phyloP scores from a whole-genome alignment of 768 basidiomycete genomes.

The Collybia mongolica region DNA sequence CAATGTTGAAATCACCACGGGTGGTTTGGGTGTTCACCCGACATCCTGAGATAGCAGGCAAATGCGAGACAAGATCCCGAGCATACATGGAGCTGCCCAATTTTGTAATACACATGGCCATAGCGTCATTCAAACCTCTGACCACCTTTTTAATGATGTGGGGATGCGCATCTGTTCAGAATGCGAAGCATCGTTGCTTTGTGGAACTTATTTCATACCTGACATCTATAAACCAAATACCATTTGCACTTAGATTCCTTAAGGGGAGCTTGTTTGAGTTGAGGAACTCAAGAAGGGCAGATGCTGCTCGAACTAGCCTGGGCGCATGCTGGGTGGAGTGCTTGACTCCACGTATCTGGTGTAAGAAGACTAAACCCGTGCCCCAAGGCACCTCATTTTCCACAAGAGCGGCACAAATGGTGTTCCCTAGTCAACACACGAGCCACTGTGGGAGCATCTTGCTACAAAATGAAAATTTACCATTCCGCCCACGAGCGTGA shows the following conservation, averaged over 20 bases:
- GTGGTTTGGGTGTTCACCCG: slow-evolving; percentile 8
- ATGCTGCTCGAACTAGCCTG: neutral
- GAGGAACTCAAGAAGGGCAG: neutral
- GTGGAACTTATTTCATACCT: slow-evolving; percentile 15
- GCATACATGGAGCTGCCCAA: slow-evolving; percentile 7
- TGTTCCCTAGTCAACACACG: slow-evolving; percentile 7
- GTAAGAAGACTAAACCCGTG: slow-evolving; percentile 20
- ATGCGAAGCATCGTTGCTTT: slow-evolving; percentile 11
- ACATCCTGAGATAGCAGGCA: slow-evolving; percentile 12
- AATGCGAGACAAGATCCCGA: slow-evolving; percentile 12
- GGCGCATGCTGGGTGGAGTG: slow-evolving; percentile 11
- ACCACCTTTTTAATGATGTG: slow-evolving; percentile 2
- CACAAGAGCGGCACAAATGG: slow-evolving; percentile 11
- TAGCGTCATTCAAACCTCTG: neutral
- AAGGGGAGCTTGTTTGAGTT: neutral
- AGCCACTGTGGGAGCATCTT: slow-evolving; percentile 13
- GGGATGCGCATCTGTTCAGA: slow-evolving; percentile 7
- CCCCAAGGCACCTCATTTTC: slow-evolving; percentile 15
- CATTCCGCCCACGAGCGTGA: slow-evolving; percentile 14
- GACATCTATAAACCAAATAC: slow-evolving; percentile 21
- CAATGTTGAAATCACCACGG: slow-evolving; percentile 2
- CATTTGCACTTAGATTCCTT: neutral
- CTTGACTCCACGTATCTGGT: slow-evolving; percentile 27
- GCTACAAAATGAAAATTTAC: slow-evolving; percentile 13
- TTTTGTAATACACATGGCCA: neutral